phyloP scores from a whole-genome alignment of 768 basidiomycete genomes.

The Boletus rubescentipes region DNA sequence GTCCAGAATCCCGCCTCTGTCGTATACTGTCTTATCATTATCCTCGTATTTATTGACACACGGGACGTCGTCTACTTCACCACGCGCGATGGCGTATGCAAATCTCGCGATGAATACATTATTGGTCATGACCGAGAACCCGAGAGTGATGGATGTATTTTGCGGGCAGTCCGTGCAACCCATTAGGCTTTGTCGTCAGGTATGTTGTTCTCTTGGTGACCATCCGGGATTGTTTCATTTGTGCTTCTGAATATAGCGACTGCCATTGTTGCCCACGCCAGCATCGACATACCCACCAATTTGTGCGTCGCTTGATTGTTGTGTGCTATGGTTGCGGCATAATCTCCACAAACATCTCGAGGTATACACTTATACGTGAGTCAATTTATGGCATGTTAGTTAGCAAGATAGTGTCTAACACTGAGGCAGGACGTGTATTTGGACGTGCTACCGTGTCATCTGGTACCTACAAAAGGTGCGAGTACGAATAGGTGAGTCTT shows the following conservation, averaged over 20 bases:
- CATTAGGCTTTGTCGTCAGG: slow-evolving; percentile 66
- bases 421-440: slow-evolving; percentile 50
- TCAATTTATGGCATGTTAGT: neutral
- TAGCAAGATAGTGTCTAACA: neutral
- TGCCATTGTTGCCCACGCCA: slow-evolving; percentile 48
- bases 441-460: slow-evolving; percentile 52
- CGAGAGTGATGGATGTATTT: slow-evolving; percentile 45
- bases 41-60: slow-evolving; percentile 69
- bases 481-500: slow-evolving; percentile 51
- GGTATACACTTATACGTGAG: slow-evolving; percentile 56
- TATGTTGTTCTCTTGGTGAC: slow-evolving; percentile 23
- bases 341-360: slow-evolving; percentile 65
- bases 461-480: slow-evolving; percentile 57
- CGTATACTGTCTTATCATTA: slow-evolving; percentile 52
- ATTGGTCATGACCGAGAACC: slow-evolving; percentile 50
- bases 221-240: neutral
- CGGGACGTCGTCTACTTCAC: slow-evolving; percentile 58
- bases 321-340: slow-evolving; percentile 67
- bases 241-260: slow-evolving; percentile 37
- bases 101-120: slow-evolving; percentile 55
- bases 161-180: slow-evolving; percentile 39
- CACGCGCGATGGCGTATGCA: slow-evolving; percentile 62
- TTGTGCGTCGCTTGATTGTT: slow-evolving; percentile 65
- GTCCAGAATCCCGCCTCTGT: slow-evolving; percentile 35
- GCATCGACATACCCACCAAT: slow-evolving; percentile 44